phyloP scores from a whole-genome alignment of 208 protist species.

The Tetramitus jugosus region DNA sequence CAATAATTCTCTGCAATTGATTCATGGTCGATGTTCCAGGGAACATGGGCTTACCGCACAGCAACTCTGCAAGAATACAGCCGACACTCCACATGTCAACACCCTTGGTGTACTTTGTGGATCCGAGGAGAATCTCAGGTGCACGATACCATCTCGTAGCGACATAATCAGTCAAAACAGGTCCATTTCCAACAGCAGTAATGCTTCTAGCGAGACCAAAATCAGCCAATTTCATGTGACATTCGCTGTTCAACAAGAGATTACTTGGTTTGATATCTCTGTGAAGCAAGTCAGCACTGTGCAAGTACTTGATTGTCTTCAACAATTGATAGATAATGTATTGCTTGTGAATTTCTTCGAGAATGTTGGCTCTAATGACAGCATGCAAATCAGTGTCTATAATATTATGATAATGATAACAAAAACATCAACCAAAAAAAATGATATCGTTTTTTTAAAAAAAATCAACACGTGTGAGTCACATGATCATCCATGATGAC shows the following conservation, averaged over 20 bases:
- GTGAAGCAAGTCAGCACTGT: conserved; percentile 76
- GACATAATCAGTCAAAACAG: conserved; percentile 86
- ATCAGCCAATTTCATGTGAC: conserved; percentile 90
- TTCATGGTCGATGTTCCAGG: conserved; percentile 88
- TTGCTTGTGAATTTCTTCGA: conserved; percentile 92
- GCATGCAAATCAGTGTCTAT: conserved; percentile 64
- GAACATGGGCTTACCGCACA: conserved; percentile 85
- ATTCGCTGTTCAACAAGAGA: conserved; percentile 80
- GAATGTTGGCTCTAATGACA: conserved; percentile 90
- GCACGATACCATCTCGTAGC: conserved; percentile 82
- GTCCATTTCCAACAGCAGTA: conserved; percentile 63
- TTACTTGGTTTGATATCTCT: conserved; percentile 86
- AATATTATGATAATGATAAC: not conserved
- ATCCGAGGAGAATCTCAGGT: conserved; percentile 93
- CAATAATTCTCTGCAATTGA: conserved; percentile 90
- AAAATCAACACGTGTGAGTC: conserved; percentile 17
- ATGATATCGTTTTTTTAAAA: conserved; percentile 25
- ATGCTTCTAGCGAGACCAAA: conserved; percentile 93
- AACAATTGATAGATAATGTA: conserved; percentile 94
- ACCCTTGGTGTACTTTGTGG: conserved; percentile 83
- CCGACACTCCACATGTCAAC: conserved; percentile 97
- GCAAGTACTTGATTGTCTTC: conserved; percentile 90
- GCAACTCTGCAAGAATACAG: conserved; percentile 92
- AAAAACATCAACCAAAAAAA: too few species aligned
- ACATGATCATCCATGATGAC: conserved; percentile 68